Conservation (phyloP, 495 filamentous ascomycete species). For the Penicillium atrosanguineum region DNA sequence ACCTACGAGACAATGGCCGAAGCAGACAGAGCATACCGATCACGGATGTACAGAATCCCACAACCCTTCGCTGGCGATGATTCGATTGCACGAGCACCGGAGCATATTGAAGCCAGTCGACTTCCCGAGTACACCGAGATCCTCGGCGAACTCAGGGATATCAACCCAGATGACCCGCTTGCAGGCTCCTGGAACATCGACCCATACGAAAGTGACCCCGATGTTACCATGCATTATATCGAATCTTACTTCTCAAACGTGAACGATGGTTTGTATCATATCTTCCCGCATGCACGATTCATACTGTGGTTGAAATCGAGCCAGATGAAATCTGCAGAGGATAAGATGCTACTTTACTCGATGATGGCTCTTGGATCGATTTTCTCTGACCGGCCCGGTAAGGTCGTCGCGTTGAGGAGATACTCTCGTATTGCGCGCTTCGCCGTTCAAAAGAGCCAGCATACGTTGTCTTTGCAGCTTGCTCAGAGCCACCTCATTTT, state of each 20-base stretch:
- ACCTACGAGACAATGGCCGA: constrained; percentile 27
- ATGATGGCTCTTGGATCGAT: constrained; percentile 58
- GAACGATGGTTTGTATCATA: constrained; percentile 51
- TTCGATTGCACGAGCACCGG: constrained; percentile 6
- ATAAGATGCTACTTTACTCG: constrained; percentile 69
- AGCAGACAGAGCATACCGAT: constrained; percentile 24
- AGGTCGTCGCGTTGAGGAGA: constrained; percentile 41
- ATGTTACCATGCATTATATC: constrained; percentile 48
- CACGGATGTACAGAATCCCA: constrained; percentile 16
- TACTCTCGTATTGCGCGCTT: constrained; percentile 59
- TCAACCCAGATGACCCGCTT: constrained; percentile 43
- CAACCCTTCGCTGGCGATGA: constrained; percentile 20
- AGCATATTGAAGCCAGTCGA: constrained; percentile 12
- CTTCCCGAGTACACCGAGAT: constrained; percentile 34
- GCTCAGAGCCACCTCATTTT: constrained; percentile 63
- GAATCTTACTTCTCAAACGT: constrained; percentile 54
- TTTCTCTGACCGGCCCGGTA: constrained; percentile 55
- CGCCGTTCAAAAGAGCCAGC: constrained; percentile 50
- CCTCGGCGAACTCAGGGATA: constrained; percentile 32
- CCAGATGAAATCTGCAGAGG: constrained; percentile 56
- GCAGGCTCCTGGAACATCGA: constrained; percentile 61
- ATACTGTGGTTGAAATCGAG: constrained; percentile 51
- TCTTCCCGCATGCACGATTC: constrained; percentile 57
- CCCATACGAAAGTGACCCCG: constrained; percentile 54
- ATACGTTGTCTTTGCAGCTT: constrained; percentile 55